phyloP scores from a whole-genome alignment of 495 filamentous ascomycete genomes.

The Elaphomyces granulatus region DNA sequence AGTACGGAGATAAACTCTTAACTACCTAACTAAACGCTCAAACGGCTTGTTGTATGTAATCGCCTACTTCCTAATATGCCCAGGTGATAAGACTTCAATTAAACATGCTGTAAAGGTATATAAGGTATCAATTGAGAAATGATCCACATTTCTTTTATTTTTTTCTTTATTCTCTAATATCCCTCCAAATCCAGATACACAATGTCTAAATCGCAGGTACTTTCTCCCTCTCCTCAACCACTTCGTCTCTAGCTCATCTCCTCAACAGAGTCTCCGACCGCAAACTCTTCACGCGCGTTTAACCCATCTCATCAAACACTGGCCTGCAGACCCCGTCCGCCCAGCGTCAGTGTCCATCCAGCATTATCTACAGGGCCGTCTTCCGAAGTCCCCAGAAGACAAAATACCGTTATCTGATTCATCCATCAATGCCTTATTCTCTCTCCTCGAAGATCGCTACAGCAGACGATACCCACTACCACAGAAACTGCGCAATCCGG shows the following conservation, averaged over 20 bases:
- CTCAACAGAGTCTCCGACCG: constrained; percentile 21
- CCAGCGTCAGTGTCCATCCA: constrained; percentile 61
- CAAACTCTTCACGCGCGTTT: constrained; percentile 45
- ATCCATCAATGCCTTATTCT: constrained; percentile 56
- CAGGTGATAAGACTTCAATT: too few species aligned
- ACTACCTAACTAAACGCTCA: too few species aligned
- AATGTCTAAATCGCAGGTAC: constrained; percentile 22
- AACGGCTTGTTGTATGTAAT: too few species aligned
- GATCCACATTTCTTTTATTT: too few species aligned
- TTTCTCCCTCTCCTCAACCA: neutral
- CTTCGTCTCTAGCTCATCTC: constrained; percentile 5
- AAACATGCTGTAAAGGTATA: too few species aligned
- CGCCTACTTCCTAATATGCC: too few species aligned
- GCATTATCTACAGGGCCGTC: constrained; percentile 46
- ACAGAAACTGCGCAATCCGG: constrained; percentile 46
- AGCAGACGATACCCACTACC: constrained; percentile 51
- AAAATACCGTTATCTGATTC: constrained; percentile 37
- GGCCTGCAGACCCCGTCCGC: constrained; percentile 67
- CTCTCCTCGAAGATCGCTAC: constrained; percentile 62
- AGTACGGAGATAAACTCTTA: too few species aligned
- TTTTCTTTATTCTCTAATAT: too few species aligned
- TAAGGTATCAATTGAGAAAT: too few species aligned
- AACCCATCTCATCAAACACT: constrained; percentile 44
- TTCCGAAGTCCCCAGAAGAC: constrained; percentile 24
- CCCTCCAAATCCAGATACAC: too few species aligned